These are phyloP conservation scores for Aspergillus proliferans DNA, from an alignment of 2,329 filamentous ascomycete genomes.

Conservation along the genomic window DNA sequence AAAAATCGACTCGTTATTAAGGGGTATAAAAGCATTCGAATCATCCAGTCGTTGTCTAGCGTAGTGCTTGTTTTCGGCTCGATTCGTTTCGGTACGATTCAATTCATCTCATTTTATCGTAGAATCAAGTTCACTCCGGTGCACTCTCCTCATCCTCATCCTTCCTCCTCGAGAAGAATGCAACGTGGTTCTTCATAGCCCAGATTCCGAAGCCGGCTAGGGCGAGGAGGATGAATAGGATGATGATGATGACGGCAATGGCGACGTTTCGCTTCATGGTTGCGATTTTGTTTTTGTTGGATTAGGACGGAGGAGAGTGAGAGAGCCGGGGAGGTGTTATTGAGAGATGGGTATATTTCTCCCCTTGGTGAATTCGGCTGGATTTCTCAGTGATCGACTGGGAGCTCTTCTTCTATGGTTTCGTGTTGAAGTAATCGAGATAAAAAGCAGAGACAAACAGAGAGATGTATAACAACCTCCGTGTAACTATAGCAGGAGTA, in stretches of 20 bases:
- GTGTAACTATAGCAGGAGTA: too few relatives aligned
- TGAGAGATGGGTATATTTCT: constrained; percentile 4
- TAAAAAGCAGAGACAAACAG: too few relatives aligned
- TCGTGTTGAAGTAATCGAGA: too few relatives aligned
- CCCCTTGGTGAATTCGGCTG: background rate
- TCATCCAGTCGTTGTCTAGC: background rate
- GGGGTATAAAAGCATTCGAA: background rate
- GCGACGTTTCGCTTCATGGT: constrained; percentile 40
- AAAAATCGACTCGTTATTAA: too few relatives aligned
- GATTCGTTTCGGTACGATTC: too few relatives aligned
- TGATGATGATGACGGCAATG: constrained; percentile 46
- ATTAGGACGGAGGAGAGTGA: background rate
- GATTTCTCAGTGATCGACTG: too few relatives aligned
- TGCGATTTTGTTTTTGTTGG: background rate
- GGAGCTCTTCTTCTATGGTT: too few relatives aligned
- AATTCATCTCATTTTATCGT: too few relatives aligned
- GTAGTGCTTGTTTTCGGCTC: too few relatives aligned
- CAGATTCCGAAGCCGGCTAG: constrained; percentile 35
- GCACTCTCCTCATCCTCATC: constrained; percentile 28
- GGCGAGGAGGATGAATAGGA: constrained; percentile 43
- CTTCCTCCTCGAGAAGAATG: constrained; percentile 24
- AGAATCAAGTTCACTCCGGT: constrained; percentile 12
- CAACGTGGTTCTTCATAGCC: constrained; percentile 27
- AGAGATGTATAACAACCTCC: too few relatives aligned
- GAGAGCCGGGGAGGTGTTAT: background rate